These are phyloP conservation scores for Fraxinus americana DNA, from an alignment of 257 asterid genomes.

Conservation along the genomic window DNA sequence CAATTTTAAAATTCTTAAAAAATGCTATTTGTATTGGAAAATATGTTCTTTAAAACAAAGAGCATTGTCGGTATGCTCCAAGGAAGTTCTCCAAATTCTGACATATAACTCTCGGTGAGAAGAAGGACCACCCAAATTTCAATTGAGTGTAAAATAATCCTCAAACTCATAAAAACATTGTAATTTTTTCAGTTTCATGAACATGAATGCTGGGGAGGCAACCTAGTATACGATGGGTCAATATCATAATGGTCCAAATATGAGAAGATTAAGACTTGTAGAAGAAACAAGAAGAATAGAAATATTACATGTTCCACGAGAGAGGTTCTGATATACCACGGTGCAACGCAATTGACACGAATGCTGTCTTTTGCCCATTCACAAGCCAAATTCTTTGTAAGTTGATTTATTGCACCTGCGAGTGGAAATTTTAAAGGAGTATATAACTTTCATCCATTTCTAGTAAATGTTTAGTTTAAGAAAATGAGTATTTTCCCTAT, in stretches of 20 bases:
- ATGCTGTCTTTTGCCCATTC: constrained; percentile 95
- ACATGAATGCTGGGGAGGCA: background rate
- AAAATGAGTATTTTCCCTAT: background rate
- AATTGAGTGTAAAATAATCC: constrained; percentile 12
- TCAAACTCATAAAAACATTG: constrained; percentile 2
- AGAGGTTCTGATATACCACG: constrained; percentile 90
- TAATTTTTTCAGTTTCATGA: background rate
- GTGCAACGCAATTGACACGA: constrained; percentile 91
- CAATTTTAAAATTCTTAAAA: no score
- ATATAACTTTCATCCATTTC: constrained; percentile 16
- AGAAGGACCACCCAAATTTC: constrained; percentile 8
- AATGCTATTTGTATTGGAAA: no score
- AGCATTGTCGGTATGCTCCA: background rate
- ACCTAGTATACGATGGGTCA: background rate
- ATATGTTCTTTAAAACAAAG: background rate
- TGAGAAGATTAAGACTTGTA: constrained; percentile 3
- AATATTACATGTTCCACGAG: constrained; percentile 70
- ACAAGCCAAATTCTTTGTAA: constrained; percentile 84
- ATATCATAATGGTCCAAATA: constrained; percentile 14
- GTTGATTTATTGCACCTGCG: constrained; percentile 94
- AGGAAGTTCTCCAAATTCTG: background rate
- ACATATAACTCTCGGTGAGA: background rate
- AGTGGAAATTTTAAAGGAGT: constrained; percentile 11
- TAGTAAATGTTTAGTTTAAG: constrained; percentile 9
- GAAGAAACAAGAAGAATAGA: constrained; percentile 15